These are phyloP conservation scores for Podaxis sp. DNA, from an alignment of 768 basidiomycete genomes.

Conservation along the genomic window DNA sequence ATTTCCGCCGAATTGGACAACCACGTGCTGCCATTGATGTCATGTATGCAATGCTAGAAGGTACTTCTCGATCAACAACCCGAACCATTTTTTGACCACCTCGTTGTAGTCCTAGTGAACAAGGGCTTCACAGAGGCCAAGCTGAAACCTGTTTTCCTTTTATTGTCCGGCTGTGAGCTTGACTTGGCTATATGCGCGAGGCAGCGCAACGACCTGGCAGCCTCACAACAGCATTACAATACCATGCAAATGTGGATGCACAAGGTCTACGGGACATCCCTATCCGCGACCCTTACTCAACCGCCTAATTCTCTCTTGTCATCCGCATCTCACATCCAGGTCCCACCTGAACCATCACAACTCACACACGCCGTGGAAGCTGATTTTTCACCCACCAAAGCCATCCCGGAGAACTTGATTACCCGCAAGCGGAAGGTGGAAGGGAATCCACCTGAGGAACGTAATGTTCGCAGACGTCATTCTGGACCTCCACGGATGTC, in stretches of 20 bases:
- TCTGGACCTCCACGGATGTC: slow-evolving; percentile 31
- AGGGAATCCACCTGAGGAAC: neutral
- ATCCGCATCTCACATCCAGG: neutral
- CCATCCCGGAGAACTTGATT: neutral
- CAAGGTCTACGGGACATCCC: slow-evolving; percentile 37
- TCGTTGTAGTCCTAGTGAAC: slow-evolving; percentile 33
- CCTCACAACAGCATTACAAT: slow-evolving; percentile 29
- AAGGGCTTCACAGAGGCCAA: slow-evolving; percentile 30
- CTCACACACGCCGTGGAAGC: neutral
- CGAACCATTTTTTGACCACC: neutral
- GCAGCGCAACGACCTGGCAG: slow-evolving; percentile 20
- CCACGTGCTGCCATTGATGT: slow-evolving; percentile 39
- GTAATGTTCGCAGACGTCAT: slow-evolving; percentile 31
- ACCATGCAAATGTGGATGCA: slow-evolving; percentile 42
- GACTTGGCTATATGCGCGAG: slow-evolving; percentile 37
- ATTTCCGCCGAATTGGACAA: slow-evolving; percentile 48
- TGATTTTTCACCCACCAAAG: neutral
- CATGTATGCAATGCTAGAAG: slow-evolving; percentile 41
- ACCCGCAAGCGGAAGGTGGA: neutral
- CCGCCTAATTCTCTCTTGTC: neutral
- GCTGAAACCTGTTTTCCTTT: slow-evolving; percentile 46
- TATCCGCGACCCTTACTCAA: neutral
- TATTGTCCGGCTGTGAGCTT: slow-evolving; percentile 50
- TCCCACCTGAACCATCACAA: neutral
- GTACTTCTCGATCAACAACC: slow-evolving; percentile 22